phyloP scores from a whole-genome alignment of 2,329 filamentous ascomycete species.

The Claviceps purpurea region DNA sequence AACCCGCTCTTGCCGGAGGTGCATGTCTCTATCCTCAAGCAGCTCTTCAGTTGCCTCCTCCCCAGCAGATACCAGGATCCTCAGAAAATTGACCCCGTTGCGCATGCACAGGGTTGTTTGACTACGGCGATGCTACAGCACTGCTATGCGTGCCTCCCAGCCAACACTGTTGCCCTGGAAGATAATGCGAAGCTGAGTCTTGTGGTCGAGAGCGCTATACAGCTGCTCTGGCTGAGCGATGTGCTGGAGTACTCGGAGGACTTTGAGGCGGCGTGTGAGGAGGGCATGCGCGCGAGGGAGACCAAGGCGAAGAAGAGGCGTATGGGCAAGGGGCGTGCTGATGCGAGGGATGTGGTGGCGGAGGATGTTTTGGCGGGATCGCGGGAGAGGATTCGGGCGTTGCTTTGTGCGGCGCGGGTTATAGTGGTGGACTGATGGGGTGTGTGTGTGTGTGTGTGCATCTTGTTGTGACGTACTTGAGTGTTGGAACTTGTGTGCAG shows the following conservation, averaged over 20 bases:
- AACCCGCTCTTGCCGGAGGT: constrained; percentile 23
- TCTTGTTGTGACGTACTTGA: no score
- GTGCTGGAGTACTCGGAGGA: constrained; percentile 20
- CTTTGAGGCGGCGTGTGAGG: constrained; percentile 27
- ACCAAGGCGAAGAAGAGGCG: constrained; percentile 31
- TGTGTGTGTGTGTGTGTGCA: not conserved
- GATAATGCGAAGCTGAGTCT: constrained; percentile 65
- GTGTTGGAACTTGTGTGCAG: not conserved
- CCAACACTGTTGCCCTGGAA: constrained; percentile 43
- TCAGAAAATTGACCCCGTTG: constrained; percentile 21
- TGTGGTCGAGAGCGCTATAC: constrained; percentile 50
- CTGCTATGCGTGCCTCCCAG: constrained; percentile 53
- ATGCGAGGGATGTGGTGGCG: constrained; percentile 27
- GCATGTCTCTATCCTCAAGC: constrained; percentile 31
- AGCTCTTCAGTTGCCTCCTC: constrained; percentile 32
- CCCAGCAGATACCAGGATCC: constrained; percentile 28
- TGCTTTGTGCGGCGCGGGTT: constrained; percentile 24
- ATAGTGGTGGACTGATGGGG: not conserved
- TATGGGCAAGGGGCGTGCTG: constrained; percentile 17
- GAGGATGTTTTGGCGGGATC: constrained; percentile 31
- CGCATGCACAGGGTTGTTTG: constrained; percentile 24
- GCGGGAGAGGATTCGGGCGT: constrained; percentile 25
- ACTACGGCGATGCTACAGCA: constrained; percentile 33
- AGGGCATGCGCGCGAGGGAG: constrained; percentile 35
- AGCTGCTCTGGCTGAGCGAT: constrained; percentile 31